These are phyloP conservation scores for Brassica nigra DNA, from an alignment of 345 rosid genomes.

Conservation along the genomic window DNA sequence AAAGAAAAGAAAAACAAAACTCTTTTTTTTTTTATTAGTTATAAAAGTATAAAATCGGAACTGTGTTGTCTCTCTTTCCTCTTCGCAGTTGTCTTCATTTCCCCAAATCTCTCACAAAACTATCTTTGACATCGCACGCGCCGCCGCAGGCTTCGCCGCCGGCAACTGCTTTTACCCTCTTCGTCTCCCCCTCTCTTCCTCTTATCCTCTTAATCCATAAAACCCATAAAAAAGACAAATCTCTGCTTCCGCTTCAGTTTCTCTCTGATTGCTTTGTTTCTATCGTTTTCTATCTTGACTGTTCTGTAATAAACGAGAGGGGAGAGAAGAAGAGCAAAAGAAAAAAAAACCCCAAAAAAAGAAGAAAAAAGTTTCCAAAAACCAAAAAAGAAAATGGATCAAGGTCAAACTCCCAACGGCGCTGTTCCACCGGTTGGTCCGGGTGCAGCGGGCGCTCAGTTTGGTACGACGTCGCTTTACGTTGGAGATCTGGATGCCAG, in stretches of 20 bases:
- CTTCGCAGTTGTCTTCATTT: not conserved
- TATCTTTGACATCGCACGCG: not conserved
- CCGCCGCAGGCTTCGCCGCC: conserved; percentile 3
- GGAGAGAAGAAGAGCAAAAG: not conserved
- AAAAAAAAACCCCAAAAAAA: not conserved
- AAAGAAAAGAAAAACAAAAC: no score
- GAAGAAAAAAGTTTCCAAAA: not conserved
- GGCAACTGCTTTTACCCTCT: not conserved
- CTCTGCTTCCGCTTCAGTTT: not conserved
- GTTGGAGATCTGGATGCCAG: not conserved
- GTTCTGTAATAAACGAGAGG: not conserved
- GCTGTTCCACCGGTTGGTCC: not conserved
- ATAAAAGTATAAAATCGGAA: not conserved
- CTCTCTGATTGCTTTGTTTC: not conserved
- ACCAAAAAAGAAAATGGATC: not conserved
- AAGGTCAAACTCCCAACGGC: not conserved
- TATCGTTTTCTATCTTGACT: not conserved
- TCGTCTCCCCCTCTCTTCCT: not conserved
- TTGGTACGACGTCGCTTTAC: not conserved
- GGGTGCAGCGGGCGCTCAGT: not conserved
- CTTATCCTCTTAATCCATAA: not conserved
- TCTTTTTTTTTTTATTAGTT: not conserved
- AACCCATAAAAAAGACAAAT: not conserved
- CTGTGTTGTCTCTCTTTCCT: not conserved
- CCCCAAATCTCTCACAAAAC: not conserved